These are phyloP conservation scores for Blastobotrys peoriensis DNA, from an alignment of 805 yeast species.

Conservation along the genomic window DNA sequence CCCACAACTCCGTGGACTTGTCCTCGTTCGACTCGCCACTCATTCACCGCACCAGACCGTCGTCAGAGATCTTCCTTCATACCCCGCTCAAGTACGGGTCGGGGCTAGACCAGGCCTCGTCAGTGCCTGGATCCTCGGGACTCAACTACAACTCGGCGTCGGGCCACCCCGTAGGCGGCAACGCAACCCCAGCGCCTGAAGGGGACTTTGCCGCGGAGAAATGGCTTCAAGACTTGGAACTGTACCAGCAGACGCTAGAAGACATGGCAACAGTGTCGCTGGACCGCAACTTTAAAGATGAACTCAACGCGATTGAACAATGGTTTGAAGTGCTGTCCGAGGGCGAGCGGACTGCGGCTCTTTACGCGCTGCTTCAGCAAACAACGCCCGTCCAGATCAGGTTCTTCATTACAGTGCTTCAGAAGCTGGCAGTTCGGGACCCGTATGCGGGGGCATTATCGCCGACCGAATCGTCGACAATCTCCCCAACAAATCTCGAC, in stretches of 20 bases:
- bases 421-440: conserved; percentile 25
- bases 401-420: conserved; percentile 30
- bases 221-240: conserved; percentile 31
- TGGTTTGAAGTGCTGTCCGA: conserved; percentile 36
- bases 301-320: conserved; percentile 32
- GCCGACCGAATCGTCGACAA: conserved; percentile 15
- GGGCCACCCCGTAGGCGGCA: neutral
- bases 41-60: conserved; percentile 19
- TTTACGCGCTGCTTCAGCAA: conserved; percentile 32
- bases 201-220: conserved; percentile 26
- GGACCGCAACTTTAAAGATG: conserved; percentile 29
- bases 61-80: conserved; percentile 23
- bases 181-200: conserved; percentile 1
- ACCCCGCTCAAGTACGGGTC: conserved; percentile 13
- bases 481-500: conserved; percentile 2
- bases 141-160: neutral
- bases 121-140: conserved; percentile 5
- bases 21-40: conserved; percentile 19
- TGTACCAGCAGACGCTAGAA: conserved; percentile 27
- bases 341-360: conserved; percentile 35
- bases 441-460: conserved; percentile 19
- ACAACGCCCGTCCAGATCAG: conserved; percentile 30
- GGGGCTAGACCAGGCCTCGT: conserved; percentile 2
- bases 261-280: conserved; percentile 28
- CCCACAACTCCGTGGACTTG: conserved; percentile 3